Evolutionary conservation across 1,139 yeast genomes (phyloP), one percentile per base, ranked within the genome.

Genomic region (Geotrichum aggregatum): DNA sequence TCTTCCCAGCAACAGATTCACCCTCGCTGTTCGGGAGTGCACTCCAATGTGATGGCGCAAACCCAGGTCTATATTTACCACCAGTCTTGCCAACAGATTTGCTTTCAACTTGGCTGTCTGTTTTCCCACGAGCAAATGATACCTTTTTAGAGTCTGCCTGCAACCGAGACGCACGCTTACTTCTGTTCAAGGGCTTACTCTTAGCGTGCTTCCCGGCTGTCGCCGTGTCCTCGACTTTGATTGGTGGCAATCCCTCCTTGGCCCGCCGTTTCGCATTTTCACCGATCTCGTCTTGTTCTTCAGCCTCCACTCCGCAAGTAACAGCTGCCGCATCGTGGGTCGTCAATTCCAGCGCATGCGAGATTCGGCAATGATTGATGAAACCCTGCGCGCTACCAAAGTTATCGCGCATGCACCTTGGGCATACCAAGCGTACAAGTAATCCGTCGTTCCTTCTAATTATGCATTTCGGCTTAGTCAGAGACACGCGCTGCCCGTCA

Each of bases 321-420:
- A 82, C 68, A 0, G 91, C 89, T 0, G 94, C 91, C 10, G 84
- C 78, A 58, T 84, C 91, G 62, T 84, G 92, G 6, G 85, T 80
- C 3, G 84, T 77, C 58, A 79, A 84, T 55, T 84, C 88, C 54
- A 77, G 78, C n/a, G 80, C 72, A 64, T 86, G 95, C 3, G 91
- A 86, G 26, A 84, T 77, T 57, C 94, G 71, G 57, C 85, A 78
- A 64, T 86, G 95, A 64, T 84, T 86, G 39, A 85, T 74, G 57
- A 86, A 84, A 22, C 94, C 94, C 64, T 86, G 94, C 0, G 89
- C 87, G 13, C 87, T 80, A 7, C 87, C 81, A 63, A 86, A 86
- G 58, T 84, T 85, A 48, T 81, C 76, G 52, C 92, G 70, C 14
- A 74, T 76, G 66, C 95, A 86, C 52, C 76, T 78, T 0, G 83